A percentile compares a stretch with the other conserved stretches of the same genome.
Conservation (phyloP, 23 red algal species). For the Cyanidioschyzon merolae region DNA sequence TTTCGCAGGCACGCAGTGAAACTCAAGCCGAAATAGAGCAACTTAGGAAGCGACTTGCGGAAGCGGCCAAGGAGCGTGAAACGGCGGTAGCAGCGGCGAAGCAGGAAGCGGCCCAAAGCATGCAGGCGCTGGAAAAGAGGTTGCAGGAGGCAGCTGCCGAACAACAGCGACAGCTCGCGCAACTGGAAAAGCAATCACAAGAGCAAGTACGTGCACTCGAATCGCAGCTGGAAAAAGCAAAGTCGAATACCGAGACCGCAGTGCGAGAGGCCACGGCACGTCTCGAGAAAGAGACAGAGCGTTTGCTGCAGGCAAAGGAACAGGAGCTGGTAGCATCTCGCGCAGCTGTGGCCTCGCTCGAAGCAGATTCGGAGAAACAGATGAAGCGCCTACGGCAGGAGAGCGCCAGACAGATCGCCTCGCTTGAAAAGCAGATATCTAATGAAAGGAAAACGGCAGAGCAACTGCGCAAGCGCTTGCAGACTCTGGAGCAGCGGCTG, state of each 20-base stretch:
- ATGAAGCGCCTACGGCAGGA: not conserved
- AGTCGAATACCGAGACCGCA: not conserved
- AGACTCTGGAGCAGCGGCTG: not conserved
- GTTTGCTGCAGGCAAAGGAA: not conserved
- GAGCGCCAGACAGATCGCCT: not conserved
- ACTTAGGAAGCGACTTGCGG: not conserved
- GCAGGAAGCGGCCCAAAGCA: not conserved
- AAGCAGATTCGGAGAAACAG: not conserved
- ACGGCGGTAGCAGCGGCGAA: not conserved
- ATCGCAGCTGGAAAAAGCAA: not conserved
- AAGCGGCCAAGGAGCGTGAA: not conserved
- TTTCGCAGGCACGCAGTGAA: not conserved
- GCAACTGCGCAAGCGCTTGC: not conserved
- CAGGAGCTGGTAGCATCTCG: not conserved
- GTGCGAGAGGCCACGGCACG: not conserved
- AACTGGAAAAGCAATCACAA: not conserved
- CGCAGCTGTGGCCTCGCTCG: not conserved
- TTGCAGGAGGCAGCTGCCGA: not conserved
- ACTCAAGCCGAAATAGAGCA: not conserved
- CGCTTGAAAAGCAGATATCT: not conserved
- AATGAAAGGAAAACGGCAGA: not conserved
- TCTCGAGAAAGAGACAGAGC: not conserved
- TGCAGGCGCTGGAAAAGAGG: not conserved
- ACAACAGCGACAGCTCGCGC: not conserved
- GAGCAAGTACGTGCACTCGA: not conserved